These are phyloP conservation scores for Geranium incanum DNA, from an alignment of 441 rosid genomes.

Conservation along the genomic window DNA sequence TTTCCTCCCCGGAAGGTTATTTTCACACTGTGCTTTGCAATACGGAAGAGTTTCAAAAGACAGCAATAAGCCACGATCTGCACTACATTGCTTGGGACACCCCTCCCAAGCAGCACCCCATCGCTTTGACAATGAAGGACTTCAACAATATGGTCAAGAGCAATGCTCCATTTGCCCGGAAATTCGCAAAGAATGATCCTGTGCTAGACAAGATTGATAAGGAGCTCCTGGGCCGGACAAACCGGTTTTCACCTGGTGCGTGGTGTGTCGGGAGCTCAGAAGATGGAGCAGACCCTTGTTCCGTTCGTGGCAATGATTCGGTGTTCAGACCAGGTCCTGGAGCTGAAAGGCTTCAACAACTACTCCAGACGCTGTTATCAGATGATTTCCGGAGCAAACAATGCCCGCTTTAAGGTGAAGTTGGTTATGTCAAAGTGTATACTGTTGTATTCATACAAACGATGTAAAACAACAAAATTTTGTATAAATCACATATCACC, in stretches of 20 bases:
- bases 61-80: conserved; percentile 70
- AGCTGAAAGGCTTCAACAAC: conserved; percentile 52
- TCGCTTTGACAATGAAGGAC: conserved; percentile 54
- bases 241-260: conserved; percentile 69
- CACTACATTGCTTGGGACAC: conserved; percentile 95
- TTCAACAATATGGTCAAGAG: conserved; percentile 70
- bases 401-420: conserved; percentile 36
- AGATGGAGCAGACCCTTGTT: conserved; percentile 63
- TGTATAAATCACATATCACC: conserved; percentile 12
- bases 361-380: conserved; percentile 47
- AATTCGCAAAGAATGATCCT: conserved; percentile 64
- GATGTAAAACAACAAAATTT: conserved; percentile 20
- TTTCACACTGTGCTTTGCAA: conserved; percentile 87
- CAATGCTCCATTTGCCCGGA: conserved; percentile 81
- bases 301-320: conserved; percentile 47
- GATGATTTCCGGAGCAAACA: conserved; percentile 54
- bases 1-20: conserved; percentile 94
- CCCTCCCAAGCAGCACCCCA: conserved; percentile 92
- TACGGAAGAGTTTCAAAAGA: conserved; percentile 42
- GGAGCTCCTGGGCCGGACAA: conserved; percentile 59
- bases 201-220: conserved; percentile 77
- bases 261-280: conserved; percentile 75
- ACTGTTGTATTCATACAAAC: conserved; percentile 28
- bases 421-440: conserved; percentile 28
- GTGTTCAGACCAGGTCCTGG: conserved; percentile 76